Percentiles rank a stretch among this genome's conserved stretches.
Conservation (phyloP, 768 basidiomycete genomes). For the Cantharellus anzutake region DNA sequence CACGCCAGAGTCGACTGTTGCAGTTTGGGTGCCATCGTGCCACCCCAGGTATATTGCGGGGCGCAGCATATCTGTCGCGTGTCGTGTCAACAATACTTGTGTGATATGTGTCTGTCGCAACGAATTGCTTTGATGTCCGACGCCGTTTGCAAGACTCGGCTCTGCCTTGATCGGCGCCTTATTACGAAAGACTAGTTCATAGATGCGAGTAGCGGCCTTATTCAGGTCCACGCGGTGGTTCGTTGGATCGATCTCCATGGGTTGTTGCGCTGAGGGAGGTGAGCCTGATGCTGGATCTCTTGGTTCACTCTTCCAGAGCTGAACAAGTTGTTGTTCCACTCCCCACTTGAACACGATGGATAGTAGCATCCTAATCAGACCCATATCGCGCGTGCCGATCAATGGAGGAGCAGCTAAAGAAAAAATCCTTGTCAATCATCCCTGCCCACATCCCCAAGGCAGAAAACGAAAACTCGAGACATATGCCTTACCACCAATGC, state of each 20-base stretch:
- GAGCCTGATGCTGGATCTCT: too few species aligned
- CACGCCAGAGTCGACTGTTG: too few species aligned
- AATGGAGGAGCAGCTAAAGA: slow-evolving; percentile 14
- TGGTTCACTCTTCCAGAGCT: slow-evolving; percentile 16
- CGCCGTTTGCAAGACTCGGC: background rate
- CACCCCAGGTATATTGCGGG: slow-evolving; percentile 51
- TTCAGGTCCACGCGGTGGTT: too few species aligned
- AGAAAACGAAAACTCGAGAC: background rate
- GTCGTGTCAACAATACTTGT: slow-evolving; percentile 36
- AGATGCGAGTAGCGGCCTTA: too few species aligned
- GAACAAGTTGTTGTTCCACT: slow-evolving; percentile 31
- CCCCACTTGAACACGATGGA: slow-evolving; percentile 61
- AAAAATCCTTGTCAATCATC: background rate
- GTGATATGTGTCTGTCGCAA: slow-evolving; percentile 37
- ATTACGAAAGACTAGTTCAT: too few species aligned
- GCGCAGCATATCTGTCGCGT: slow-evolving; percentile 37
- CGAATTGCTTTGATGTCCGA: slow-evolving; percentile 14
- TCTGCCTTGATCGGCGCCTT: too few species aligned
- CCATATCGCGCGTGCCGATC: slow-evolving; percentile 50
- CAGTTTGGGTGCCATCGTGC: slow-evolving; percentile 12
- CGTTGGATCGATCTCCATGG: too few species aligned
- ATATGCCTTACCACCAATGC: background rate
- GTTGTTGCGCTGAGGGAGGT: too few species aligned
- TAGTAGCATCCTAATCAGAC: slow-evolving; percentile 39
- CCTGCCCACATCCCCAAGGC: background rate